phyloP scores from a whole-genome alignment of 164 flowering plant genomes.

The Buxus sempervirens region DNA sequence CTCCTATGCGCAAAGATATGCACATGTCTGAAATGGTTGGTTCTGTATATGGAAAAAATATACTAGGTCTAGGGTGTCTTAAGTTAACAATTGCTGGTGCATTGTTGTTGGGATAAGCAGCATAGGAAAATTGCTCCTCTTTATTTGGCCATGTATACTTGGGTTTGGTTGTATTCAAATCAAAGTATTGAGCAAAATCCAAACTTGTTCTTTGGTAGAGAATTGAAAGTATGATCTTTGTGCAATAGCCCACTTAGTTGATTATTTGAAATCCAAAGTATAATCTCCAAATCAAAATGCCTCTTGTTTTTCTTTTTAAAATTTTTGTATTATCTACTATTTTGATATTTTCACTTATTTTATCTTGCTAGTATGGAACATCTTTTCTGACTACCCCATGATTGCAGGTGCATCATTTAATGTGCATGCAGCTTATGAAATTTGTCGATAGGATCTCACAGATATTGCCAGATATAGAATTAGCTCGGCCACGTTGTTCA shows the following conservation, averaged over 20 bases:
- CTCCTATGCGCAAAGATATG: not conserved
- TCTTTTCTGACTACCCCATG: constrained; percentile 9
- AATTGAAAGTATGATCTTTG: not conserved
- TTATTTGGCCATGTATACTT: not conserved
- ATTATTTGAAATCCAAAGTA: no score
- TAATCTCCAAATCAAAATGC: no score
- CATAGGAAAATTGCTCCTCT: not conserved
- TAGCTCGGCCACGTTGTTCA: constrained; percentile 47
- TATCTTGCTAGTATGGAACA: not conserved
- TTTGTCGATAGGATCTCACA: constrained; percentile 31
- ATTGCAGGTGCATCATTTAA: constrained; percentile 41
- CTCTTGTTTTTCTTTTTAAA: not conserved
- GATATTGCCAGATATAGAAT: constrained; percentile 41
- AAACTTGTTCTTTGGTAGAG: not conserved
- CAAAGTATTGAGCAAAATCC: not conserved
- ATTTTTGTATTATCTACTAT: not conserved
- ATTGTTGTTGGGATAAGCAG: not conserved
- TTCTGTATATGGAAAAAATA: not conserved
- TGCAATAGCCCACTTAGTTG: no score
- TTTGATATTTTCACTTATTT: no score
- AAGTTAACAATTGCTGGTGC: not conserved
- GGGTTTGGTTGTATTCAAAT: not conserved
- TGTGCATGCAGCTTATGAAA: constrained; percentile 38
- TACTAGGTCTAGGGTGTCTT: not conserved
- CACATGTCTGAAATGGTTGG: not conserved